Percentiles rank a stretch among this genome's conserved stretches.
Evolutionary conservation across 1,284 basidiomycete species (phyloP).

Genomic region (Microbotryomycetes sp.): DNA sequence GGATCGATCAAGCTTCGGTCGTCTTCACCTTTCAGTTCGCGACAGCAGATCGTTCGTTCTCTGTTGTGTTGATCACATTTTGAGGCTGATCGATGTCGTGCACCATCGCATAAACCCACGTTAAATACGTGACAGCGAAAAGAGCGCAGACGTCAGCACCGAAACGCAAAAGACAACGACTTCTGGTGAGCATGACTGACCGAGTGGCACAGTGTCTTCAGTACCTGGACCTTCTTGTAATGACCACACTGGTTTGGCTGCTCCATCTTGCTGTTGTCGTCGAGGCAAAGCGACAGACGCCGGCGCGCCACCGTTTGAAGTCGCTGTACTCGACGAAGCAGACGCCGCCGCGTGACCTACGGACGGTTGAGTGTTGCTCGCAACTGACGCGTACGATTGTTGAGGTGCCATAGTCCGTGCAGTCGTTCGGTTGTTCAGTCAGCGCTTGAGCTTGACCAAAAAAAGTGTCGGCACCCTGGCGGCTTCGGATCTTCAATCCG

Average conservation of each 20-base stretch:
- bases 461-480: too few species aligned
- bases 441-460: too few species aligned
- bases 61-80: slow-evolving; percentile 34
- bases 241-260: not conserved
- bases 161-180: not conserved
- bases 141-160: not conserved
- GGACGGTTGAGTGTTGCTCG: not conserved
- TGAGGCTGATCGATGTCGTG: slow-evolving; percentile 13
- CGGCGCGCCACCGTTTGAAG: not conserved
- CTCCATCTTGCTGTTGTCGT: not conserved
- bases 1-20: slow-evolving; percentile 73
- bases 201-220: not conserved
- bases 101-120: not conserved
- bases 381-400: not conserved
- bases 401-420: not conserved
- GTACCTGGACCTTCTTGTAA: not conserved
- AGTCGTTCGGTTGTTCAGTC: too few species aligned
- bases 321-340: not conserved
- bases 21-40: slow-evolving; percentile 50
- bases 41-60: slow-evolving; percentile 32
- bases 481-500: too few species aligned
- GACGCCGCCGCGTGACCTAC: not conserved
- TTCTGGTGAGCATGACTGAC: not conserved
- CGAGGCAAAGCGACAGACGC: not conserved
- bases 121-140: not conserved